A percentile compares a stretch with the other conserved stretches of the same genome.
Evolutionary conservation across 2,329 filamentous ascomycete species (phyloP).

Genomic region (Colletotrichum chlorophyti): DNA sequence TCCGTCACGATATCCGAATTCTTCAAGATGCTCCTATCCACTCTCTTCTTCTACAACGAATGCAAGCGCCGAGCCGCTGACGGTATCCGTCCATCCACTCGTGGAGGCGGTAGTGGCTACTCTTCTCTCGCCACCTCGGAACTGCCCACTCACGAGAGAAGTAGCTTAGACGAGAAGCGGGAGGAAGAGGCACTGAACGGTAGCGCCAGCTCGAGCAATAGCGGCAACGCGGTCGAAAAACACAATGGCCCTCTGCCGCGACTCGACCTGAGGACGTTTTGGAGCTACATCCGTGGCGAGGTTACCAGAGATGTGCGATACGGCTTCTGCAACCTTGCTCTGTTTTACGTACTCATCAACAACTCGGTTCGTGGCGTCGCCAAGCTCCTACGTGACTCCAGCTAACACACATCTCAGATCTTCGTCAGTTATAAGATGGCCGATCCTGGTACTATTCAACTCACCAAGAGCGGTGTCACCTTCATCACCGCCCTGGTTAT

Average conservation of each 20-base stretch:
- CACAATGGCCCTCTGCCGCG: constrained; percentile 10
- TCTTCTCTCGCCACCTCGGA: constrained; percentile 25
- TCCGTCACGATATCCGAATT: constrained; percentile 41
- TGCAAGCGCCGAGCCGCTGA: constrained; percentile 31
- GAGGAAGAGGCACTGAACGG: constrained; percentile 28
- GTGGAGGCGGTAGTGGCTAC: constrained; percentile 28
- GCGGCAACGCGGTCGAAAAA: constrained; percentile 11
- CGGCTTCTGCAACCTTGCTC: constrained; percentile 39
- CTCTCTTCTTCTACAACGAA: constrained; percentile 37
- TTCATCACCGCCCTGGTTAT: constrained; percentile 40
- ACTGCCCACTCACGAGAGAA: constrained; percentile 22
- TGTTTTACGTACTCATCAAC: constrained; percentile 43
- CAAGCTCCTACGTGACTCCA: neutral
- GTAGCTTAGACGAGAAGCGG: constrained; percentile 32
- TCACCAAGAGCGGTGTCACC: constrained; percentile 40
- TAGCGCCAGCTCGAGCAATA: constrained; percentile 14
- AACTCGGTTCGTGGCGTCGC: constrained; percentile 34
- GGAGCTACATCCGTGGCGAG: constrained; percentile 32
- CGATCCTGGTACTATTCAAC: constrained; percentile 40
- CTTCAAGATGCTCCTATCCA: constrained; percentile 39
- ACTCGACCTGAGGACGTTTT: constrained; percentile 28
- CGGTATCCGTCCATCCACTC: constrained; percentile 29
- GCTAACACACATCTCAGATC: constrained; percentile 34
- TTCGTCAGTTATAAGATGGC: constrained; percentile 40
- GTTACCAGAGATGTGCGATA: constrained; percentile 38